A percentile compares a stretch with the other conserved stretches of the same genome.
phyloP scores from a whole-genome alignment of 371 early-diverging fungal species.

The Blastocladiella emersonii region DNA sequence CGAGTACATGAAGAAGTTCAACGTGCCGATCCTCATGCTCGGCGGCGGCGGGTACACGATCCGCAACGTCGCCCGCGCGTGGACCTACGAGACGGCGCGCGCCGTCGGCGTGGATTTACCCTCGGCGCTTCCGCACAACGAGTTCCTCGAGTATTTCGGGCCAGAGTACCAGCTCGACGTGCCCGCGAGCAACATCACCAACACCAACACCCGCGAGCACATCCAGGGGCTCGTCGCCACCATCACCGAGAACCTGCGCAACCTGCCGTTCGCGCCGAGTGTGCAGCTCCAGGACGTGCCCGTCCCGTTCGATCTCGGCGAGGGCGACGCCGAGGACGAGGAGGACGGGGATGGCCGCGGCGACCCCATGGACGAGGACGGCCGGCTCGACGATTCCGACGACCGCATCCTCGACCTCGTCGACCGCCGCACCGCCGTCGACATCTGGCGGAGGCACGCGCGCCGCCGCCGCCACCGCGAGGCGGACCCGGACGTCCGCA shows the following conservation, averaged over 20 bases:
- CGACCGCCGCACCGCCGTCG: too few relatives aligned
- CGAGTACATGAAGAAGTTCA: slow-evolving; percentile 83
- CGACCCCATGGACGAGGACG: slow-evolving; percentile 30
- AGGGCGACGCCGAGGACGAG: slow-evolving; percentile 32
- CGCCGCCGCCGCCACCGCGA: slow-evolving; percentile 2
- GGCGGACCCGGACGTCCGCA: too few relatives aligned
- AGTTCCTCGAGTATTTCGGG: slow-evolving; percentile 87
- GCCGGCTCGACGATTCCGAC: too few relatives aligned
- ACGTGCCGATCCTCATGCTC: slow-evolving; percentile 84
- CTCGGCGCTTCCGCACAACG: slow-evolving; percentile 78
- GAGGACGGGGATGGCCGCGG: slow-evolving; percentile 24
- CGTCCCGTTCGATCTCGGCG: slow-evolving; percentile 7
- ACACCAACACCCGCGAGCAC: slow-evolving; percentile 78
- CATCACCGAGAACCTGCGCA: slow-evolving; percentile 77
- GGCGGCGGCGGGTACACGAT: slow-evolving; percentile 99
- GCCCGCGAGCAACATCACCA: slow-evolving; percentile 63
- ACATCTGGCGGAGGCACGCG: too few relatives aligned
- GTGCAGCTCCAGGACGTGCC: slow-evolving; percentile 46
- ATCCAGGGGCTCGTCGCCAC: slow-evolving; percentile 67
- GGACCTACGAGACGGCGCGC: slow-evolving; percentile 97
- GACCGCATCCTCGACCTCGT: too few relatives aligned
- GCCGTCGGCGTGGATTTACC: slow-evolving; percentile 62
- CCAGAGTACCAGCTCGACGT: slow-evolving; percentile 91
- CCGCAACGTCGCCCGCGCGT: slow-evolving; percentile 92
- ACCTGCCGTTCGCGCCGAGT: slow-evolving; percentile 81